These are phyloP conservation scores for Penstemon barbatus DNA, from an alignment of 257 asterid genomes.

Conservation along the genomic window DNA sequence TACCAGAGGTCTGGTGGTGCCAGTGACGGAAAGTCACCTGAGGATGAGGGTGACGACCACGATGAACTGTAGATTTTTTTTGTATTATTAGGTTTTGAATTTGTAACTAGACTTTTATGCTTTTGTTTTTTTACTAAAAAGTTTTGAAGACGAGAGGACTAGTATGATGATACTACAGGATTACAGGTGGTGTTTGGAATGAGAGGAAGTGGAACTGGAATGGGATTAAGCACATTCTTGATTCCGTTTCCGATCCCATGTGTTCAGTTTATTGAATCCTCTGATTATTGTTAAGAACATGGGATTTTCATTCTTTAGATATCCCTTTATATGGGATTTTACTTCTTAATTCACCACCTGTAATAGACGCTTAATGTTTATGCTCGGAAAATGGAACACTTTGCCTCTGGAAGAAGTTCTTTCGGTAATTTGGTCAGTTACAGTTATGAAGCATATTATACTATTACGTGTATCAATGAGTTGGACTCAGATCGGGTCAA, in stretches of 20 bases:
- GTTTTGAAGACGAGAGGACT: slow-evolving; percentile 25
- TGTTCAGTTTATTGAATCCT: background rate
- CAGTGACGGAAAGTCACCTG: slow-evolving; percentile 38
- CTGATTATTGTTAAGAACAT: too few species aligned
- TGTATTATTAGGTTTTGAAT: background rate
- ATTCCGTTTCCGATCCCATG: background rate
- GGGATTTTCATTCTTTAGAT: too few species aligned
- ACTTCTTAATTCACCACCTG: background rate
- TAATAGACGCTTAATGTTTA: background rate
- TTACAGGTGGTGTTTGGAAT: background rate
- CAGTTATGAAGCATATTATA: too few species aligned
- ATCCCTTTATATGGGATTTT: background rate
- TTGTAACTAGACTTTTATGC: background rate
- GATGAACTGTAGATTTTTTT: slow-evolving; percentile 58
- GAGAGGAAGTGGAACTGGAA: background rate
- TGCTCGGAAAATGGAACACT: background rate
- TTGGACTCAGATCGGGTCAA: too few species aligned
- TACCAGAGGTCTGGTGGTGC: slow-evolving; percentile 81
- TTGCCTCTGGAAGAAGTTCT: background rate
- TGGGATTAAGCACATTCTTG: too few species aligned
- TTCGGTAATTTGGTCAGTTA: too few species aligned
- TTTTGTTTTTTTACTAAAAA: background rate
- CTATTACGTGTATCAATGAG: too few species aligned
- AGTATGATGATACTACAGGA: background rate
- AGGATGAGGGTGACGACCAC: slow-evolving; percentile 56